Evolutionary conservation across 441 rosid genomes (phyloP).

Genomic region (Capsella rubella): DNA sequence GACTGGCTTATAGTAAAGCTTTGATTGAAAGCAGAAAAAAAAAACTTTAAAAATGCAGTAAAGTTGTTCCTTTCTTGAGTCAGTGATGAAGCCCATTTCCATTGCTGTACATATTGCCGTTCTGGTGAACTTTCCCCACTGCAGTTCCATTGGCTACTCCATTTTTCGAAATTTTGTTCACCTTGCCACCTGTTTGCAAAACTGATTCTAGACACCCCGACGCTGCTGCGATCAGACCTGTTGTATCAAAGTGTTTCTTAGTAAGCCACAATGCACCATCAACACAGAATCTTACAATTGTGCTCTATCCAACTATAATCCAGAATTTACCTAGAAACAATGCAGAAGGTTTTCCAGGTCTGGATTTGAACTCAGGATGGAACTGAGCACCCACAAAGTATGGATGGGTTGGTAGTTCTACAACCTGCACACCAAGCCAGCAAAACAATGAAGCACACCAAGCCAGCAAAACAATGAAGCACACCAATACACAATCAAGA

Average conservation of each 20-base stretch:
- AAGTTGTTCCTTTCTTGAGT: conserved; percentile 24
- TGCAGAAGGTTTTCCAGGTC: conserved; percentile 94
- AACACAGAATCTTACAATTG: conserved; percentile 1
- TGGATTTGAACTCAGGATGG: conserved; percentile 96
- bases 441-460: conserved; percentile 18
- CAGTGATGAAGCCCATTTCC: conserved; percentile 74
- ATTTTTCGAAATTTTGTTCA: conserved; percentile 45
- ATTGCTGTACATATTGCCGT: conserved; percentile 70
- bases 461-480: conserved; percentile 21
- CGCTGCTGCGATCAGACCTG: conserved; percentile 92
- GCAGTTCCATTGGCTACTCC: conserved; percentile 57
- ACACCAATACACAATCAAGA: neutral
- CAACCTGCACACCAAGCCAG: conserved; percentile 59
- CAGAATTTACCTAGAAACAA: conserved; percentile 66
- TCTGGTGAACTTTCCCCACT: conserved; percentile 52
- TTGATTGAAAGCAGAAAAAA: conserved; percentile 5
- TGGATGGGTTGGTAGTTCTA: conserved; percentile 84
- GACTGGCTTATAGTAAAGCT: conserved; percentile 8
- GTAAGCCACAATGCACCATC: conserved; percentile 16
- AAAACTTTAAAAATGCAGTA: conserved; percentile 2
- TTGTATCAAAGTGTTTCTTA: conserved; percentile 14
- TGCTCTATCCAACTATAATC: conserved; percentile 1
- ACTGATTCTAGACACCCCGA: conserved; percentile 69
- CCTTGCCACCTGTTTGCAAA: conserved; percentile 46
- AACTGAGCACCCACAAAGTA: conserved; percentile 89